Conservation (phyloP, 805 yeast species). For the Priceomyces haplophilus region DNA sequence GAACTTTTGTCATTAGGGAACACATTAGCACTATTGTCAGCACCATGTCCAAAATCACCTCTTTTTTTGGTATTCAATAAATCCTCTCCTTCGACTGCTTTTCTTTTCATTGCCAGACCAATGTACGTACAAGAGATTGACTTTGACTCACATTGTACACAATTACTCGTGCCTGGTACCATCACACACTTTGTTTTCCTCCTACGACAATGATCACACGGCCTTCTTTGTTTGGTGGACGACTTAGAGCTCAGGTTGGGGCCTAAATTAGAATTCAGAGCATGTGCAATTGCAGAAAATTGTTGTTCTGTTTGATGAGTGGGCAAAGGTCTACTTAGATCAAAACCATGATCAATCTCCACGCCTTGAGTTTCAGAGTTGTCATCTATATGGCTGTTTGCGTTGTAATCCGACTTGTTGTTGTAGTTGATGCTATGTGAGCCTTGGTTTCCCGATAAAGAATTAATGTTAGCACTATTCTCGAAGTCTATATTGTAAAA, state of each 20-base stretch:
- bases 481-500: slow-evolving; percentile 33
- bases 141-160: slow-evolving; percentile 75
- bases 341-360: background rate
- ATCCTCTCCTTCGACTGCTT: slow-evolving; percentile 14
- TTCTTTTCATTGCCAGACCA: slow-evolving; percentile 50
- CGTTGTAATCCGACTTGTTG: background rate
- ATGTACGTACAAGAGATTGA: slow-evolving; percentile 72
- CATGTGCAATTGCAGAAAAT: background rate
- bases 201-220: slow-evolving; percentile 84
- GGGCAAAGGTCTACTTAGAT: background rate
- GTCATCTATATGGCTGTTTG: slow-evolving; percentile 1
- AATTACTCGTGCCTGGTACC: slow-evolving; percentile 57
- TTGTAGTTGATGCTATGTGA: slow-evolving; percentile 4
- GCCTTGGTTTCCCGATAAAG: background rate
- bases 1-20: background rate
- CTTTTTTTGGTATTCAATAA: slow-evolving; percentile 17
- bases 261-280: slow-evolving; percentile 6
- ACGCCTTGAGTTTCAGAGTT: background rate
- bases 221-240: slow-evolving; percentile 46
- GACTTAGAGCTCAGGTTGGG: slow-evolving; percentile 6
- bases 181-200: slow-evolving; percentile 77
- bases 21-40: slow-evolving; percentile 10
- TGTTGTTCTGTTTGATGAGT: background rate
- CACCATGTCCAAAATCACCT: slow-evolving; percentile 6
- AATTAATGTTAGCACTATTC: background rate